Base-by-base conservation (phyloP, 2,329 filamentous ascomycete genomes). In the Immersiporthe knoxdaviesiana region DNA sequence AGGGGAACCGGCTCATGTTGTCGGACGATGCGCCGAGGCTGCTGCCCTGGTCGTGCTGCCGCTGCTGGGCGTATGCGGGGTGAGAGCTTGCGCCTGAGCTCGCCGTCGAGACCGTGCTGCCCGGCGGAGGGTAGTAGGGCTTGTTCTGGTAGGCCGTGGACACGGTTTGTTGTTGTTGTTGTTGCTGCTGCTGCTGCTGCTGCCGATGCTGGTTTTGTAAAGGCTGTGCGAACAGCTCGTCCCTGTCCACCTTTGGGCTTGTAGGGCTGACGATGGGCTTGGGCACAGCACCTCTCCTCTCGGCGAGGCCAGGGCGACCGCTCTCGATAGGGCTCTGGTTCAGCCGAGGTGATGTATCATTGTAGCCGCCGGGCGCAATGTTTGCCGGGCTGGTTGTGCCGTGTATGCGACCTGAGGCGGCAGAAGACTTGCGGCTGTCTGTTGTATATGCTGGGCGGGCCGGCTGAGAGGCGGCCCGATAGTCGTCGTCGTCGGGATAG, bases 181-280 rank as follows among this genome's bases (percentile, higher is more conserved):
- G 78, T 7, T 35, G 35, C 35, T 35, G 35, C 35, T 35, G 35
- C 35, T 35, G 35, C 35, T 75, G 78, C 70, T 73, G 79, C 70
- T 75, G 81, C 71, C 77, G 81, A 71, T 80, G 81, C 81, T 82
- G 74, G 82, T 84, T 73, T 79, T 80, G 79, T 63, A 88, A 74
- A 8, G 87, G 87, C 75, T 89, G 90, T 71, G 92, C 91, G 78
- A 97, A 97, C 66, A 97, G 82, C n/a, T 88, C 91, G 67, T 93
- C 90, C 75, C 90, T 91, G 72, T 96, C 92, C 32, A 85, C 84
- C 71, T 91, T 91, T 27, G 92, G 91, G 59, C 91, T 93, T 24
- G 91, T 90, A 1, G 94, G 94, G 72, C 94, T 93, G 68, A 93
- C 91, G 63, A 97, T 84, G 62, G 93, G 91, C 77, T 93, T 94